Evolutionary conservation across 148 eudicot species (phyloP), one percentile per base, ranked within the genome.

Genomic region (Chenopodium suecicum): DNA sequence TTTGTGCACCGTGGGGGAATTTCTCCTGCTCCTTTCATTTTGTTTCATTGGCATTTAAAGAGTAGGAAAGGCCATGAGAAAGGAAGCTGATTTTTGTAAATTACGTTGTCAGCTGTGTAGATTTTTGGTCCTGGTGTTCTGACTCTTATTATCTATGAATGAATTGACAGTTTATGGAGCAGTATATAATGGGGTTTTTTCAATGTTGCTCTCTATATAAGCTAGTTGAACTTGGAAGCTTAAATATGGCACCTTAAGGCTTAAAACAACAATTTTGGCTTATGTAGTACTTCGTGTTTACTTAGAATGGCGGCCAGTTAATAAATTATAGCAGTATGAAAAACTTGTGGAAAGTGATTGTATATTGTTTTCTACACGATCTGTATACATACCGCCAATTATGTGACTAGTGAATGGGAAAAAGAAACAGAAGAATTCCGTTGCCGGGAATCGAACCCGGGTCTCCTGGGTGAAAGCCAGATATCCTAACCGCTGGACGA

Each of bases 401-500:
- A 37, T 37, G 44, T 37, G 37, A 34, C 37, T 34, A 34, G 37
- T 34, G 37, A 34, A 34, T 34, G 44, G 44, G 7, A 6, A 37
- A 37, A 37, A 37, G 25, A 25, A 25, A 25, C 25, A 25, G 25
- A 37, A 5, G 44, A 37, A 37, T 89, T 91, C 91, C 88, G 82
- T 78, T 91, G 88, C 89, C 91, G 94, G 94, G 94, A 91, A 88
- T 88, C 88, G 91, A 91, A 91, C 93, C 90, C 89, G 90, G 90
- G 93, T 86, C 90, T 84, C 88, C 88, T 91, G 91, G 93, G 91
- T 91, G 94, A 92, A 91, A 92, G 94, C 90, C 91, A 89, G 92
- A 87, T 86, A 91, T 92, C 97, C 94, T 92, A 91, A 87, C 97
- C 92, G 86, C 92, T 90, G 94, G 97, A 90, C 94, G 89, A 91